Percentiles rank a stretch among this genome's conserved stretches.
Evolutionary conservation across 129 eudicot genomes (phyloP).

Genomic region (Artemisia argyi): DNA sequence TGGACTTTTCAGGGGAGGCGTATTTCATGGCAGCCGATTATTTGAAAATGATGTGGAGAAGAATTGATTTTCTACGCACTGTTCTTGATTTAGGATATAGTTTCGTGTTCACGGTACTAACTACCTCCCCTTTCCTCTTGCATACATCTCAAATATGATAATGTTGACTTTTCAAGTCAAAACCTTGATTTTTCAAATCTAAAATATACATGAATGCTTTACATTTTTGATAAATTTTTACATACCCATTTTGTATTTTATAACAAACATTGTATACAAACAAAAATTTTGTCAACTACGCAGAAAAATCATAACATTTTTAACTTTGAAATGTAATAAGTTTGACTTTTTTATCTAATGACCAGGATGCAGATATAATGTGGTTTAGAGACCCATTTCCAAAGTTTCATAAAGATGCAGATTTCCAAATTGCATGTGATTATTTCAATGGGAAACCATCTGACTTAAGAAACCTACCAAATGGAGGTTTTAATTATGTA

Average conservation of each 20-base stretch:
- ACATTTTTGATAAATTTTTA: not conserved
- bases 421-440: conserved; percentile 80
- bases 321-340: not conserved
- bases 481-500: conserved; percentile 66
- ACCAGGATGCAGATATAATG: conserved; percentile 57
- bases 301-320: not conserved
- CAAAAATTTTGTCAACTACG: not conserved
- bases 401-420: conserved; percentile 46
- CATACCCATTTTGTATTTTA: not conserved
- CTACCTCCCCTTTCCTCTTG: not conserved
- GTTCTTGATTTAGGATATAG: conserved; percentile 27
- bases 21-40: conserved; percentile 22
- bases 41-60: conserved; percentile 28
- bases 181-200: not conserved
- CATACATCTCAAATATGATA: not conserved
- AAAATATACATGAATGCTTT: not conserved
- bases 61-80: conserved; percentile 18
- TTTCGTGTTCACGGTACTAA: conserved; percentile 30
- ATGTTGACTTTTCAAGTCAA: not conserved
- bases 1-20: conserved; percentile 22
- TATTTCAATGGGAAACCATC: conserved; percentile 39
- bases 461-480: conserved; percentile 55
- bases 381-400: conserved; percentile 83
- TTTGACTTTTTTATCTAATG: not conserved
- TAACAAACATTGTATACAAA: not conserved